Evolutionary conservation across 768 basidiomycete species (phyloP), one percentile per base, ranked within the genome.

Genomic region (Ephemerocybe angulata): DNA sequence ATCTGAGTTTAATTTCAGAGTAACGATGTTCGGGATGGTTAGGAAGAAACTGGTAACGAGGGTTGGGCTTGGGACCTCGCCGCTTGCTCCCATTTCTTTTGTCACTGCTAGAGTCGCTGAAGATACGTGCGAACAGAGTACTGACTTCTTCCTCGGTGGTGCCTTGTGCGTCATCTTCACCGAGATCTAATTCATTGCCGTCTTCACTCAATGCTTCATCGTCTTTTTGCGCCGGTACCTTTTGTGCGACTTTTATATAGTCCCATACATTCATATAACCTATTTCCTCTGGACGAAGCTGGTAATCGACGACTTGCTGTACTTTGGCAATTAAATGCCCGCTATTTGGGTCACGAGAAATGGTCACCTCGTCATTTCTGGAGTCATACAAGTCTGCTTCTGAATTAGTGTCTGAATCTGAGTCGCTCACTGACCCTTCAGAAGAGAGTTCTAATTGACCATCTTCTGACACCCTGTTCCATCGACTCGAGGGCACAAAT

Each of bases 21-120:
- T 60, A 50, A 63, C 44, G 0, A 69, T 27, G 2, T 46, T 41
- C 0, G 61, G 33, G 33, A 35, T 35, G 33, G 17, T 35, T 35
- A 8, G 33, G 33, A 8, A 35, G 33, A 17, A 35, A 35, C 33
- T 35, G 33, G 17, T 35, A 35, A 8, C 33, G 33, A 35, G 33
- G 33, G 10, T 8, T 35, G 17, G 33, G 33, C 17, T 35, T 35
- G 10, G 10, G 33, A 8, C 33, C 33, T 35, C 33, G 33, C 10
- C 17, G 33, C 33, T 8, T 35, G 17, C 33, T 35, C 8, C 33
- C 17, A 35, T 35, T 35, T 35, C 10, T 8, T 35, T 35, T 8
- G 17, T 8, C 8, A 35, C 17, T 35, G 8, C 10, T 8, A 35
- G 33, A 35, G 33, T 35, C 10, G 8, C 8, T 17, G 17, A 35